Evolutionary conservation across 371 early-diverging fungal genomes (phyloP).

Genomic region (Coemansia sp.): DNA sequence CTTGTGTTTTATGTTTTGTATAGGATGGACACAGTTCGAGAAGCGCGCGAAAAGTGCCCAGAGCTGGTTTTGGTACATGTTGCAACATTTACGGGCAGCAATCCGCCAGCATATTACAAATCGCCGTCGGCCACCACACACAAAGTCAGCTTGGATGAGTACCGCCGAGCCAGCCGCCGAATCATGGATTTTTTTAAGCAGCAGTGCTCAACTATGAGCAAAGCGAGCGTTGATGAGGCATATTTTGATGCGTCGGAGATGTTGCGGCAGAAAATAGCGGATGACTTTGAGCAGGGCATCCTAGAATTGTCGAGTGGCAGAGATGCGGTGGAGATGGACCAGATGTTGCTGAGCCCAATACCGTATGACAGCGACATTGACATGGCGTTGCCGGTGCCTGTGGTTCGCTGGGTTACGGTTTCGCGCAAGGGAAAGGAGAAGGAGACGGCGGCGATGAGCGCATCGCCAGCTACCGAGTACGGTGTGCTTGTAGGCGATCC

Average conservation of each 20-base stretch:
- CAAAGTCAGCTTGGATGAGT: slow-evolving; percentile 87
- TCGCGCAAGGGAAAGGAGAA: slow-evolving; percentile 48
- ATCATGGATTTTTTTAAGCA: slow-evolving; percentile 70
- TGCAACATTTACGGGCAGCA: slow-evolving; percentile 72
- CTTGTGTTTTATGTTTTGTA: neutral
- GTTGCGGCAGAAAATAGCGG: slow-evolving; percentile 61
- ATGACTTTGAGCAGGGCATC: slow-evolving; percentile 49
- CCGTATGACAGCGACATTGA: neutral
- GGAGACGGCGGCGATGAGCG: slow-evolving; percentile 13
- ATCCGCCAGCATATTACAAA: slow-evolving; percentile 67
- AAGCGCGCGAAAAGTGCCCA: slow-evolving; percentile 69
- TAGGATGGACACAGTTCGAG: slow-evolving; percentile 54
- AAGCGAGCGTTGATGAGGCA: slow-evolving; percentile 79
- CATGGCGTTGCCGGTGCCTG: slow-evolving; percentile 2
- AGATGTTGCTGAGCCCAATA: neutral
- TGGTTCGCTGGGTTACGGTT: slow-evolving; percentile 26
- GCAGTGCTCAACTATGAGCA: slow-evolving; percentile 57
- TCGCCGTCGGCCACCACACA: slow-evolving; percentile 71
- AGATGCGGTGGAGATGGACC: slow-evolving; percentile 1
- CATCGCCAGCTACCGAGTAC: slow-evolving; percentile 8
- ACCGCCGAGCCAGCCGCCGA: slow-evolving; percentile 65
- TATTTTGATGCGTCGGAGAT: slow-evolving; percentile 79
- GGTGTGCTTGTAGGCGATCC: slow-evolving; percentile 41
- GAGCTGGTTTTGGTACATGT: slow-evolving; percentile 82
- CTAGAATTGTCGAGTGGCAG: slow-evolving; percentile 15